phyloP scores from a whole-genome alignment of 768 basidiomycete species.

The Hypholoma sublateritium region DNA sequence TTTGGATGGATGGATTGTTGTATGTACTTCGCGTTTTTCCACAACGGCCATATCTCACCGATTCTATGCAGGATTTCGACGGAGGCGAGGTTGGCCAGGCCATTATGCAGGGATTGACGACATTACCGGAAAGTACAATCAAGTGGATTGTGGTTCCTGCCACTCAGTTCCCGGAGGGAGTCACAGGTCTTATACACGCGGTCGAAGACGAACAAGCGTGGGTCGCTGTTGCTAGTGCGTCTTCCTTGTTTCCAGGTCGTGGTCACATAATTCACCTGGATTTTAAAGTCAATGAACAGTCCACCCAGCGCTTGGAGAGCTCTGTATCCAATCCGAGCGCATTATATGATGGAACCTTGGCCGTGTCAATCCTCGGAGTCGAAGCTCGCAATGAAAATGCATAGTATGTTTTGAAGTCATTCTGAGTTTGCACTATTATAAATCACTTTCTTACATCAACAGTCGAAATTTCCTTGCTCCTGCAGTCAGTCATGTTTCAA shows the following conservation, averaged over 20 bases:
- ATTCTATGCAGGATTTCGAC: constrained; percentile 52
- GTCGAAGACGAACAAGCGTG: constrained; percentile 51
- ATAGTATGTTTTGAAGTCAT: constrained; percentile 40
- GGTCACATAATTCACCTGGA: constrained; percentile 25
- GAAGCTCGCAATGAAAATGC: constrained; percentile 63
- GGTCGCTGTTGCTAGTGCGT: constrained; percentile 51
- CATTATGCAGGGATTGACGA: constrained; percentile 32
- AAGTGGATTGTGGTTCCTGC: constrained; percentile 25
- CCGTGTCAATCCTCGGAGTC: constrained; percentile 46
- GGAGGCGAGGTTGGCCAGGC: constrained; percentile 48
- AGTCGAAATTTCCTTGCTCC: constrained; percentile 33
- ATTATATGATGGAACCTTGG: constrained; percentile 47
- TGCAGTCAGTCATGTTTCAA: constrained; percentile 18
- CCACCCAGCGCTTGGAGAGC: constrained; percentile 34
- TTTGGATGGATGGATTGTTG: constrained; percentile 19
- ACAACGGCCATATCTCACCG: neutral
- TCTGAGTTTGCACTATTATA: neutral
- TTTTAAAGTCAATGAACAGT: constrained; percentile 40
- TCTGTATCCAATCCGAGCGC: constrained; percentile 40
- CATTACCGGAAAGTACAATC: neutral
- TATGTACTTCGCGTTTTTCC: neutral
- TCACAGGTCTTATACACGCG: constrained; percentile 35
- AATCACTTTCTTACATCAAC: neutral
- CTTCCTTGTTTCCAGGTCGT: neutral
- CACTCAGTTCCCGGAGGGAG: constrained; percentile 41